Percentiles rank a stretch among this genome's conserved stretches.
These are phyloP conservation scores for Salix purpurea DNA, from an alignment of 345 rosid genomes.

Conservation along the genomic window DNA sequence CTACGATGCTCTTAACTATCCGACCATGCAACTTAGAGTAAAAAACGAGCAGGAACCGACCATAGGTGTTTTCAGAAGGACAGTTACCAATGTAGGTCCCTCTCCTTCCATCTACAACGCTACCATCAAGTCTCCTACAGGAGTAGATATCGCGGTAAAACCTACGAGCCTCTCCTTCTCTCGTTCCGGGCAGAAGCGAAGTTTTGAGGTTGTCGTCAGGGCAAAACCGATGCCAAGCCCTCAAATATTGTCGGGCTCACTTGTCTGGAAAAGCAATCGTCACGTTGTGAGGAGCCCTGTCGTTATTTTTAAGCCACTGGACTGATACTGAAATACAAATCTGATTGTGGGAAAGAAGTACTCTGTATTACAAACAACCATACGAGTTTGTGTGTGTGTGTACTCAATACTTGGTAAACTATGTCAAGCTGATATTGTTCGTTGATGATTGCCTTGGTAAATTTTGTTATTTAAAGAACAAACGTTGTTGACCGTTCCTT, in stretches of 20 bases:
- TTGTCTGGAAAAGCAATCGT: constrained; percentile 58
- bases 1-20: constrained; percentile 76
- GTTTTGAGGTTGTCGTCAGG: constrained; percentile 74
- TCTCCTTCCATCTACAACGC: constrained; percentile 49
- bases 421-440: background rate
- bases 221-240: constrained; percentile 36
- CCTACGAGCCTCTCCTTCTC: constrained; percentile 57
- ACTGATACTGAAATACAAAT: background rate
- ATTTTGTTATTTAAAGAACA: background rate
- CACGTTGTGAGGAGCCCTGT: constrained; percentile 70
- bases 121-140: constrained; percentile 52
- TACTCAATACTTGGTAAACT: background rate
- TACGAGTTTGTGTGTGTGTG: background rate
- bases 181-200: constrained; percentile 39
- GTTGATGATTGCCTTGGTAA: background rate
- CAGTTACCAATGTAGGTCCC: constrained; percentile 74
- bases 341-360: background rate
- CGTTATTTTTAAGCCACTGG: constrained; percentile 36
- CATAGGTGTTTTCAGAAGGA: constrained; percentile 47
- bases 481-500: no score
- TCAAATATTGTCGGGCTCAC: constrained; percentile 53
- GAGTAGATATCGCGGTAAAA: constrained; percentile 52
- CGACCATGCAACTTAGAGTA: constrained; percentile 62
- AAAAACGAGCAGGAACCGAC: constrained; percentile 27
- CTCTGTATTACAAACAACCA: background rate